phyloP scores from a whole-genome alignment of 2,329 filamentous ascomycete species.

The Nannizziopsis arthrosporioides region DNA sequence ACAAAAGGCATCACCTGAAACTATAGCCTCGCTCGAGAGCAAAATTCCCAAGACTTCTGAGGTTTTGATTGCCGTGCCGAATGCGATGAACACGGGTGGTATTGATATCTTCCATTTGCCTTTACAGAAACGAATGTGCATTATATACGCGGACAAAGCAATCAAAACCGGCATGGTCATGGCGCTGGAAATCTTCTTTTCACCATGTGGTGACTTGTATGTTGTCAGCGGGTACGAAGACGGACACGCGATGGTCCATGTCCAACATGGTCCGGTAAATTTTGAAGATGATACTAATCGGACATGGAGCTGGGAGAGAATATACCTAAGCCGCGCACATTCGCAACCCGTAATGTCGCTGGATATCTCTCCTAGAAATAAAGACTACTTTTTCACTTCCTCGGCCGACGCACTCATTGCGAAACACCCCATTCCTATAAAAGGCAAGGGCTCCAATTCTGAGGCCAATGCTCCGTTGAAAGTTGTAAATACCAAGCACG shows the following conservation, averaged over 20 bases:
- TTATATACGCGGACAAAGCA: conserved; percentile 38
- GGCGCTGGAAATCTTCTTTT: conserved; percentile 55
- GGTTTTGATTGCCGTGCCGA: conserved; percentile 59
- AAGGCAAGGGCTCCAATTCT: conserved; percentile 10
- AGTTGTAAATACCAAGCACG: conserved; percentile 65
- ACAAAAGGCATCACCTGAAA: no score
- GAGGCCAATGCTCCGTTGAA: conserved; percentile 42
- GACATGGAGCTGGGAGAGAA: conserved; percentile 38
- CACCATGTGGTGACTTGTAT: conserved; percentile 39
- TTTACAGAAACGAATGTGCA: conserved; percentile 55
- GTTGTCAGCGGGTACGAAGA: conserved; percentile 76
- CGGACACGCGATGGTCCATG: conserved; percentile 58
- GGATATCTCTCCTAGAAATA: conserved; percentile 39
- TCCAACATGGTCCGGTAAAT: conserved; percentile 35
- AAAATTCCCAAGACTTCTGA: conserved; percentile 26
- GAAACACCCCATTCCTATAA: conserved; percentile 55
- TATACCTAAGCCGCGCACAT: conserved; percentile 59
- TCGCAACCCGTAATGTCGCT: conserved; percentile 72
- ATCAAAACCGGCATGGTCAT: conserved; percentile 64
- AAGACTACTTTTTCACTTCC: conserved; percentile 60
- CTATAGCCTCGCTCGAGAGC: background rate
- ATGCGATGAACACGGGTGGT: conserved; percentile 60
- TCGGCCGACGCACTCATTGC: conserved; percentile 69
- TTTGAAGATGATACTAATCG: conserved; percentile 21
- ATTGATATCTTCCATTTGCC: conserved; percentile 80